Evolutionary conservation across 176 grass and related monocot genomes (phyloP).

Genomic region (Dactylis glomerata): DNA sequence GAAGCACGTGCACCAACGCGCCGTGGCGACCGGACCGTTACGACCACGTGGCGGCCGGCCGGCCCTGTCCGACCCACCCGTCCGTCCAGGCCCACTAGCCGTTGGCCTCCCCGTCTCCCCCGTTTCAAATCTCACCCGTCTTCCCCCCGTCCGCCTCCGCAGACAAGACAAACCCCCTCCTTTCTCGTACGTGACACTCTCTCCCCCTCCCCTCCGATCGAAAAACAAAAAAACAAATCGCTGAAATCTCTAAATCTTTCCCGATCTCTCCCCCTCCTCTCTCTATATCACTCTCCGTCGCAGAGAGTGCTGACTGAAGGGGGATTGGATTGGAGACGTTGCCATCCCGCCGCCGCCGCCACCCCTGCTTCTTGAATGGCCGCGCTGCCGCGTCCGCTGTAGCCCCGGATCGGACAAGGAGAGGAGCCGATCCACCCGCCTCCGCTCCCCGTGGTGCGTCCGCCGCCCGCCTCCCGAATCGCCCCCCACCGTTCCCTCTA

Average conservation of each 20-base stretch:
- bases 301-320: background rate
- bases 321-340: constrained; percentile 29
- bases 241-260: constrained; percentile 17
- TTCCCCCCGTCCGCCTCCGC: background rate
- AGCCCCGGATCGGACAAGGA: constrained; percentile 18
- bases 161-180: constrained; percentile 47
- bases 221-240: constrained; percentile 10
- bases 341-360: constrained; percentile 22
- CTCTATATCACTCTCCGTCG: constrained; percentile 23
- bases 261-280: background rate
- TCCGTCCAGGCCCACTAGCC: constrained; percentile 46
- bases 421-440: background rate
- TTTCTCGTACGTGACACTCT: constrained; percentile 24
- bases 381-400: background rate
- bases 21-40: constrained; percentile 30
- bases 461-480: background rate
- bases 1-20: constrained; percentile 19
- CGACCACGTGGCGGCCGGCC: constrained; percentile 8
- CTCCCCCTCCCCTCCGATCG: background rate
- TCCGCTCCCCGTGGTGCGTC: background rate
- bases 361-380: background rate
- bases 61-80: constrained; percentile 33
- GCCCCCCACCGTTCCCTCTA: background rate
- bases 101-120: constrained; percentile 8
- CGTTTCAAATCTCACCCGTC: constrained; percentile 14